Base-by-base conservation (phyloP, 2,329 filamentous ascomycete genomes). In the Chaetomium olivaceum region DNA sequence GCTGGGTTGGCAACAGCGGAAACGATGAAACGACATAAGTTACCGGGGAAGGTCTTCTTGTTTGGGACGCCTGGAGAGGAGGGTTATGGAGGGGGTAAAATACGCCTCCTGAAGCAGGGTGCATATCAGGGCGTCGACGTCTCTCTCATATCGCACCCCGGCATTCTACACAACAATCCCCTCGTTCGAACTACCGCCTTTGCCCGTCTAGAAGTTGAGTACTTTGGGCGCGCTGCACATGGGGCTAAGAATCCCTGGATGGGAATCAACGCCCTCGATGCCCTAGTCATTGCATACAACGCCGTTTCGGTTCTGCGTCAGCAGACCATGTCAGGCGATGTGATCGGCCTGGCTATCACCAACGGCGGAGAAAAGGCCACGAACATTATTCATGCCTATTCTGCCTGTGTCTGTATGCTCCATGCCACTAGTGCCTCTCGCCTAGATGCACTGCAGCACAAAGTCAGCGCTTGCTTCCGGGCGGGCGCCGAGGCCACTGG, bases 201-300 rank as follows among this genome's bases (percentile, higher is more conserved):
- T 14, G 33, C 55, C 16, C 55, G 62, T 6, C 33, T 63, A 5
- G 48, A 25, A 12, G 62, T 51, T 14, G 33, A 46, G 16, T 63
- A 59, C 62, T 46, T 59, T 14, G 62, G 62, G 8, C 46, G 33
- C 1, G 55, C 56, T 0, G 55, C 62, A 6, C 62, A 63, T 25
- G 62, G 33, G 6, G 55, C 46, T 1, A 63, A 63, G 56, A 27
- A 46, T 2, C 62, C 62, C 1, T 63, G 62, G 62, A 27, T 19
- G 55, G 62, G 62, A 7, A 54, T 63, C 55, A 63, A 63, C 48
- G 62, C 62, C 4, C 62, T 63, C 19, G 62, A 63, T 33, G 62
- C 62, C 21, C 56, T 63, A 3, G 62, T 63, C 14, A 2, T 63
- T 12, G 21, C 62, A 1, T 63, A 63, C 23, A 63, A 50, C 4